These are phyloP conservation scores for Grosmannia penicillata DNA, from an alignment of 2,329 filamentous ascomycete species.

Conservation along the genomic window DNA sequence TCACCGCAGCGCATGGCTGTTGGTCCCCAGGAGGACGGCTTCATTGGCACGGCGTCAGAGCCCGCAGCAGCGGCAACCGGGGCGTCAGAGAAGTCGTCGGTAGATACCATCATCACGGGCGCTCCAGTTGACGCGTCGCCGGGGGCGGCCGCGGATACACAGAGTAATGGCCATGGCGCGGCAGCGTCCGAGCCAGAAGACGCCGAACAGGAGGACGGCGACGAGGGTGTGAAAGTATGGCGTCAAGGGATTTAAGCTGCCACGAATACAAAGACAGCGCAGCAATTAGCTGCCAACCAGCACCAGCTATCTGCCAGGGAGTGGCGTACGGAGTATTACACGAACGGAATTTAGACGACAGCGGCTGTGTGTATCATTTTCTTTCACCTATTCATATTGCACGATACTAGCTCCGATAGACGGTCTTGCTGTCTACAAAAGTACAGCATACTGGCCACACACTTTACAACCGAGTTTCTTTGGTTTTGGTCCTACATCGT, in stretches of 20 bases:
- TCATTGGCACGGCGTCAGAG: neutral
- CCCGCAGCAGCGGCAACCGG: neutral
- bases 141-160: neutral
- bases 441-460: too few relatives aligned
- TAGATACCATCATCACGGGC: neutral
- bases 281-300: too few relatives aligned
- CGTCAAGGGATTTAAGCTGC: neutral
- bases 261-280: neutral
- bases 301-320: too few relatives aligned
- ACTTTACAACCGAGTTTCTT: too few relatives aligned
- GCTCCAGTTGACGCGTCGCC: neutral
- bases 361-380: too few relatives aligned
- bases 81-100: neutral
- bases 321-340: too few relatives aligned
- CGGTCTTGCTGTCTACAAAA: too few relatives aligned
- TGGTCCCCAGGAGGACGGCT: constrained; percentile 18
- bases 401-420: too few relatives aligned
- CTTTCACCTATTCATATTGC: too few relatives aligned
- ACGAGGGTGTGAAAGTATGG: constrained; percentile 8
- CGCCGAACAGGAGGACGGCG: neutral
- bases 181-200: neutral
- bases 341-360: too few relatives aligned
- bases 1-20: constrained; percentile 35
- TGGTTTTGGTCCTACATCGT: too few relatives aligned
- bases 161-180: neutral